Conservation (phyloP, 2,329 filamentous ascomycete genomes). For the Stemphylium lycopersici region DNA sequence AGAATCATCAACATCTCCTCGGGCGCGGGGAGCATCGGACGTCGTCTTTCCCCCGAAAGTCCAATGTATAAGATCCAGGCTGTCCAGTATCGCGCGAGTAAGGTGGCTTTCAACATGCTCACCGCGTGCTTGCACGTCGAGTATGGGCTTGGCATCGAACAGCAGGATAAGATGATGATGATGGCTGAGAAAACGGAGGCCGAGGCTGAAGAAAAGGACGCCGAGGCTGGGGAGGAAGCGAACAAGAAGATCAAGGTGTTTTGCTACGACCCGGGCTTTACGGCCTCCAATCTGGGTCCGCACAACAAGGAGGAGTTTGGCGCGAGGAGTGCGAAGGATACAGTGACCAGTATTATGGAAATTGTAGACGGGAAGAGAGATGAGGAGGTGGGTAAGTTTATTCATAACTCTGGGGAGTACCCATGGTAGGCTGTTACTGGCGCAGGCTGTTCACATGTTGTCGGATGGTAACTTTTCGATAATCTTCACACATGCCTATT, state of each 20-base stretch:
- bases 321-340: slow-evolving; percentile 43
- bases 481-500: neutral
- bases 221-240: slow-evolving; percentile 7
- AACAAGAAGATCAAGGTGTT: slow-evolving; percentile 44
- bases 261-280: slow-evolving; percentile 49
- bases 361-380: slow-evolving; percentile 49
- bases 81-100: slow-evolving; percentile 46
- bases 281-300: slow-evolving; percentile 40
- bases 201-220: neutral
- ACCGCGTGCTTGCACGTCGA: slow-evolving; percentile 40
- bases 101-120: slow-evolving; percentile 51
- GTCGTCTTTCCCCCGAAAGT: slow-evolving; percentile 31
- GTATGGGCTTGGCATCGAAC: slow-evolving; percentile 26
- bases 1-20: slow-evolving; percentile 48
- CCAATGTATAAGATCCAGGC: slow-evolving; percentile 35
- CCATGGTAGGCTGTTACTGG: slow-evolving; percentile 32
- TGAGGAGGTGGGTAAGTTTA: slow-evolving; percentile 38
- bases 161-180: slow-evolving; percentile 5
- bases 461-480: too few species aligned
- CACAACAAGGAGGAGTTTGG: slow-evolving; percentile 46
- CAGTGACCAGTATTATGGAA: slow-evolving; percentile 43
- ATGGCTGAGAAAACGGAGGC: neutral
- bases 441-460: too few species aligned
- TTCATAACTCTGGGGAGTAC: slow-evolving; percentile 41
- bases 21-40: slow-evolving; percentile 43